These are phyloP conservation scores for Citrus medica DNA, from an alignment of 345 rosid genomes.

Conservation along the genomic window DNA sequence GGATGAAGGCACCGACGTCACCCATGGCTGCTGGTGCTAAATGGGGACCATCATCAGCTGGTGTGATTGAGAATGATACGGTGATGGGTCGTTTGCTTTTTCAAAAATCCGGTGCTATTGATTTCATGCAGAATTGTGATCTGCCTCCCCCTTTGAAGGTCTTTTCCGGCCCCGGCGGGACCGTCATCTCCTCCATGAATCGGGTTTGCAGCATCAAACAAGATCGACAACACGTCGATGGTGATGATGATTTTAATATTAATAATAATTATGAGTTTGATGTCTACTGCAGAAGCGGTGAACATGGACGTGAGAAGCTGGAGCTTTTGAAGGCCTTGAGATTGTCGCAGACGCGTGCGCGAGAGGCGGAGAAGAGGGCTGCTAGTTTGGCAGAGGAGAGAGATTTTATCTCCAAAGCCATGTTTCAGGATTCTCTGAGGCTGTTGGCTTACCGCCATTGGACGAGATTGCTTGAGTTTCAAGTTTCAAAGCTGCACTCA, in stretches of 20 bases:
- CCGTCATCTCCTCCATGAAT: constrained; percentile 18
- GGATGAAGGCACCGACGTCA: background rate
- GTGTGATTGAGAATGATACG: constrained; percentile 17
- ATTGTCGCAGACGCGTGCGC: constrained; percentile 60
- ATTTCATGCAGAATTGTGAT: constrained; percentile 51
- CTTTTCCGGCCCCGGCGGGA: constrained; percentile 30
- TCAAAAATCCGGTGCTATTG: constrained; percentile 9
- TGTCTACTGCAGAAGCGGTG: constrained; percentile 2
- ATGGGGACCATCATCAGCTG: constrained; percentile 12
- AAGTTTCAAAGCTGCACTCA: constrained; percentile 29
- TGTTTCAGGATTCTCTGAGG: constrained; percentile 38
- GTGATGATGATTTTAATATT: background rate
- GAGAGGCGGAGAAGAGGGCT: constrained; percentile 60
- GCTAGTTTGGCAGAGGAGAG: constrained; percentile 35
- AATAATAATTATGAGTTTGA: background rate
- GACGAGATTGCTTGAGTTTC: constrained; percentile 50
- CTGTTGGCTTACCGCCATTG: constrained; percentile 43
- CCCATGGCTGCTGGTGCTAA: constrained; percentile 14
- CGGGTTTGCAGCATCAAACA: background rate
- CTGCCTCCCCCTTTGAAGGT: constrained; percentile 56
- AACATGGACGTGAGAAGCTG: constrained; percentile 19
- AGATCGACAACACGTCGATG: too few species aligned
- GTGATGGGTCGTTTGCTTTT: constrained; percentile 23
- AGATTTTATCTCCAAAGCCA: constrained; percentile 30
- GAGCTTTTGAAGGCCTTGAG: constrained; percentile 61